Evolutionary conservation across 176 grass and related monocot species (phyloP).

Genomic region (Areca catechu): DNA sequence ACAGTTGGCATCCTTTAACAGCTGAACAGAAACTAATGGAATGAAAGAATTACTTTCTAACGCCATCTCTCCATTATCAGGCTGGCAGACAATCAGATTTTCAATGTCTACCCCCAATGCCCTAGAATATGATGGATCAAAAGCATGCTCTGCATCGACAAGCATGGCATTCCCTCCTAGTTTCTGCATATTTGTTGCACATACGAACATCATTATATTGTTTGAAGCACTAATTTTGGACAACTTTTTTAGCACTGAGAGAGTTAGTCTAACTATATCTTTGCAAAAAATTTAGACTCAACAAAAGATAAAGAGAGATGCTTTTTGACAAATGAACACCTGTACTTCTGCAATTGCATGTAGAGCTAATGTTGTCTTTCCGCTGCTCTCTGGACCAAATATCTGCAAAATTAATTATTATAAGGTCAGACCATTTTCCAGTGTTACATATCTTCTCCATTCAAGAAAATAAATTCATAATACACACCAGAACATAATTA

Average conservation of each 20-base stretch:
- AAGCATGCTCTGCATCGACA: conserved; percentile 97
- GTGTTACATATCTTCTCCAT: too few relatives aligned
- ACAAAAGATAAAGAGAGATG: too few relatives aligned
- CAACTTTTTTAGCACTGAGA: background rate
- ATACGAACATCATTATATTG: too few relatives aligned
- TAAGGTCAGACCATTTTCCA: background rate
- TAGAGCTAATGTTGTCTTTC: conserved; percentile 92
- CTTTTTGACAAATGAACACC: conserved; percentile 29
- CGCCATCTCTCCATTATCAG: conserved; percentile 97
- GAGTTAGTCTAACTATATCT: background rate
- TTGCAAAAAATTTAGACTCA: too few relatives aligned
- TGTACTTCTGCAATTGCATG: conserved; percentile 98
- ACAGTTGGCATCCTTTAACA: too few relatives aligned
- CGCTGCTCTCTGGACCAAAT: conserved; percentile 91
- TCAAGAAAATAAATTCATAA: too few relatives aligned
- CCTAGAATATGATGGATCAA: conserved; percentile 96
- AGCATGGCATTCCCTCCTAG: conserved; percentile 97
- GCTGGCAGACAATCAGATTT: conserved; percentile 97
- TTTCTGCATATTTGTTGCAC: conserved; percentile 46
- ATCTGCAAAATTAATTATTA: conserved; percentile 38
- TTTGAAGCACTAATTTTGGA: too few relatives aligned
- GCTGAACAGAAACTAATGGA: too few relatives aligned
- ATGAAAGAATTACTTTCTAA: conserved; percentile 72
- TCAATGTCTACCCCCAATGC: conserved; percentile 92
- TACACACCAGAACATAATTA: too few relatives aligned